Evolutionary conservation across 164 flowering plant species (phyloP).

Genomic region (Echeveria elegans): DNA sequence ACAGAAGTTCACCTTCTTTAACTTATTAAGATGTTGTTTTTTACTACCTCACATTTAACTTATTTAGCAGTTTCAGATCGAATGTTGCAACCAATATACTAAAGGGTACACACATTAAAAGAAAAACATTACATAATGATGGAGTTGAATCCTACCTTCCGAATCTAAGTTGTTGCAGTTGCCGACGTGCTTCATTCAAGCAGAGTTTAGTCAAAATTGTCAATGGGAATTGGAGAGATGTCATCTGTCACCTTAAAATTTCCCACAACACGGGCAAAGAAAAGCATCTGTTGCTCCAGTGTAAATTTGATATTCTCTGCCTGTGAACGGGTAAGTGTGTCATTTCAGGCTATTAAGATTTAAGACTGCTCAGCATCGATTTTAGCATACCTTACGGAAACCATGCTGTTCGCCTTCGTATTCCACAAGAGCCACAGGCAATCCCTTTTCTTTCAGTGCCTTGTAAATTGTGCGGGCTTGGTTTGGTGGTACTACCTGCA

Average conservation of each 20-base stretch:
- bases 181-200: not conserved
- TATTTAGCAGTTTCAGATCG: no score
- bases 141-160: not conserved
- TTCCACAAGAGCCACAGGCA: conserved; percentile 90
- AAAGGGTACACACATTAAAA: no score
- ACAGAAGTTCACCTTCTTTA: no score
- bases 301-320: conserved; percentile 92
- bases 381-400: conserved; percentile 72
- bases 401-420: conserved; percentile 98
- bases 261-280: conserved; percentile 88
- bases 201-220: conserved; percentile 54
- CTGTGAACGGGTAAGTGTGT: conserved; percentile 23
- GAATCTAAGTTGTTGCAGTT: not conserved
- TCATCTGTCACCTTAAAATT: conserved; percentile 76
- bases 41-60: no score
- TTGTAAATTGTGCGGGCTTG: conserved; percentile 76
- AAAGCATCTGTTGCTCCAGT: conserved; percentile 89
- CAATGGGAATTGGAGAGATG: conserved; percentile 61
- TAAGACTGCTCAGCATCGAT: not conserved
- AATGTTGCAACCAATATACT: no score
- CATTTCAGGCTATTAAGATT: not conserved
- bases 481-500: conserved; percentile 76
- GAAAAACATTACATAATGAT: no score
- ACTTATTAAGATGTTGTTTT: no score
- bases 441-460: conserved; percentile 79